Evolutionary conservation across 2,329 filamentous ascomycete genomes (phyloP).

Genomic region (Huntiella abstrusa): DNA sequence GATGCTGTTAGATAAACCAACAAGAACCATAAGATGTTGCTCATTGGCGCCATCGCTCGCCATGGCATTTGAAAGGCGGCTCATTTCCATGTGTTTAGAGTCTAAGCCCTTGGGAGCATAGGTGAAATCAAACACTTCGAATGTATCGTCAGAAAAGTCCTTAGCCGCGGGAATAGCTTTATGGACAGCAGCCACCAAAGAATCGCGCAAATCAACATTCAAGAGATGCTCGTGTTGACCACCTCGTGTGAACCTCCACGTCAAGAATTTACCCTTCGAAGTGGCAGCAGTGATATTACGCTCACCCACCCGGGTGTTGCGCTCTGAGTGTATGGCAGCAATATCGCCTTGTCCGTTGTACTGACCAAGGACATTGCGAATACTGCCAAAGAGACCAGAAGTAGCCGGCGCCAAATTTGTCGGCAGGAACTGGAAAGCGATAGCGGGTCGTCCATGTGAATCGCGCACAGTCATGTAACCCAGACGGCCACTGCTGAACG

Average conservation of each 20-base stretch:
- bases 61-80: slow-evolving; percentile 30
- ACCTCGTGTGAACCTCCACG: slow-evolving; percentile 78
- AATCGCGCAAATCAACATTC: slow-evolving; percentile 50
- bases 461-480: slow-evolving; percentile 78
- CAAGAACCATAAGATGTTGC: slow-evolving; percentile 43
- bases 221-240: slow-evolving; percentile 60
- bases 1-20: slow-evolving; percentile 33
- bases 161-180: slow-evolving; percentile 30
- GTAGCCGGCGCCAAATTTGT: slow-evolving; percentile 35
- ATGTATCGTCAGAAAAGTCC: slow-evolving; percentile 34
- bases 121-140: slow-evolving; percentile 65
- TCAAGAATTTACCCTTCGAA: slow-evolving; percentile 55
- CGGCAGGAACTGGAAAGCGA: slow-evolving; percentile 60
- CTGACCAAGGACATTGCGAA: slow-evolving; percentile 57
- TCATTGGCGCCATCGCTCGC: slow-evolving; percentile 30
- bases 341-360: slow-evolving; percentile 57
- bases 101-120: slow-evolving; percentile 40
- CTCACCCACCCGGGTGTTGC: slow-evolving; percentile 56
- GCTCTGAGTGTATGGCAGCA: slow-evolving; percentile 58
- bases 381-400: slow-evolving; percentile 59
- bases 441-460: slow-evolving; percentile 63
- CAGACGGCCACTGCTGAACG: slow-evolving; percentile 68
- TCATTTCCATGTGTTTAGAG: slow-evolving; percentile 29
- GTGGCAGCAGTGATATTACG: slow-evolving; percentile 69
- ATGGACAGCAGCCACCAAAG: slow-evolving; percentile 43